Base-by-base conservation (phyloP, 2,329 filamentous ascomycete species). In the Lasiodiplodia hormozganensis region DNA sequence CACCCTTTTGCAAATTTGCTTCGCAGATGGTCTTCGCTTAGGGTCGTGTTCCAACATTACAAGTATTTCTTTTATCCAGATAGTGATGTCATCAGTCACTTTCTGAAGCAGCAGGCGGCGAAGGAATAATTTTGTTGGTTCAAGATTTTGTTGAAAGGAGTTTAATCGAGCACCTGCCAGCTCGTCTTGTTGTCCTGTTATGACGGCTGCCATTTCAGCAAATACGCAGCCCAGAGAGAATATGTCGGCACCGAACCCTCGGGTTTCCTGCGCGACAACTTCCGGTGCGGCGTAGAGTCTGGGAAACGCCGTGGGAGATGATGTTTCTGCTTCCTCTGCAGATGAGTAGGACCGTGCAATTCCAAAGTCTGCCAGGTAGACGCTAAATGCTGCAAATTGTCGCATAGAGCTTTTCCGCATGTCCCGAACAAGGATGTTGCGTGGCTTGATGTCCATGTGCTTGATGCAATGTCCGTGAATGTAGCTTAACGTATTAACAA, bases 381-480 rank as follows among this genome's bases (percentile, higher is more conserved):
- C 65, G 2, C 47, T 31, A 1, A n/a, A 14, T 7, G 4, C 25
- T 28, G 25, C 25, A 1, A 3, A 28, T 1, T 28, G 25, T 28
- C 31, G 3, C 1, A 38, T 8, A 3, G 12, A 8, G 2, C 31
- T 18, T 14, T 38, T 54, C 4, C 16, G 23, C 6, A 62, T 25
- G 10, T 69, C n/a, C 2, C 68, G 65, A 2, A 74, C 71, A 8
- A 75, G 62, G 11, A 74, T 65, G 40, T 74, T 74, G 49, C 70
- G 56, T 3, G 73, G 74, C 52, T 75, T 75, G 60, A 75, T 73
- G 52, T 75, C 74, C 73, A 73, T 75, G 62, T 74, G 74, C 54
- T 73, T 74, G 11, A 70, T 69, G 25, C 64, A 40, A 16, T n/a
- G 18, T 4, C 25, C 8, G 34, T 74, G 73, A 14, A 75, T 56